Conservation (phyloP, 2,329 filamentous ascomycete genomes). For the Helicocarpus griseus region DNA sequence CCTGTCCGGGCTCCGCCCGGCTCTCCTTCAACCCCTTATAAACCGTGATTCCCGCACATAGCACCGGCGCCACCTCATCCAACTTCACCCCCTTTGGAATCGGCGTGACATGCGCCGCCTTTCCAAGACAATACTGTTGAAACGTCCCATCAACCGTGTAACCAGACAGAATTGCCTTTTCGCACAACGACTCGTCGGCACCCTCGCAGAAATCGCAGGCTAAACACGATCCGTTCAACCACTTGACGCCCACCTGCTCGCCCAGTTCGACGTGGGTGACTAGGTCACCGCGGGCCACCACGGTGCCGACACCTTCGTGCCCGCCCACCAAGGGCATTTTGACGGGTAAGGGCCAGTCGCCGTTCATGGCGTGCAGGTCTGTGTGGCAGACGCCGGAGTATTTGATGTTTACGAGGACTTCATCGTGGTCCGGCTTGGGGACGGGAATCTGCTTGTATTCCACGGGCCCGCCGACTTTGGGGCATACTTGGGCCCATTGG, state of each 20-base stretch:
- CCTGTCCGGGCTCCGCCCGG: constrained; percentile 61
- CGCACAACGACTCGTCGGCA: constrained; percentile 74
- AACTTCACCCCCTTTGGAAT: constrained; percentile 69
- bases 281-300: constrained; percentile 69
- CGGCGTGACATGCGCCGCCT: constrained; percentile 73
- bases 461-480: constrained; percentile 65
- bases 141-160: constrained; percentile 91
- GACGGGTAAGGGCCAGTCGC: constrained; percentile 77
- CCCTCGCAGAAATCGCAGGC: constrained; percentile 74
- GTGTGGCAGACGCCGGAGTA: constrained; percentile 89
- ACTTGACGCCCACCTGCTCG: constrained; percentile 81
- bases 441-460: constrained; percentile 58
- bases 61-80: constrained; percentile 66
- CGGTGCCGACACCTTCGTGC: constrained; percentile 67
- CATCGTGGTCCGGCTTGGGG: constrained; percentile 69
- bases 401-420: constrained; percentile 86
- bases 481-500: constrained; percentile 88
- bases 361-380: constrained; percentile 70
- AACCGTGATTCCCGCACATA: constrained; percentile 79
- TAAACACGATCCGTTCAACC: constrained; percentile 83
- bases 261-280: constrained; percentile 71
- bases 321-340: constrained; percentile 83
- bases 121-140: constrained; percentile 84
- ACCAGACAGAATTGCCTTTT: constrained; percentile 64
- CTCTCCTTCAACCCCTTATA: constrained; percentile 91